phyloP scores from a whole-genome alignment of 2,329 filamentous ascomycete species.

The Helotiales sp. region DNA sequence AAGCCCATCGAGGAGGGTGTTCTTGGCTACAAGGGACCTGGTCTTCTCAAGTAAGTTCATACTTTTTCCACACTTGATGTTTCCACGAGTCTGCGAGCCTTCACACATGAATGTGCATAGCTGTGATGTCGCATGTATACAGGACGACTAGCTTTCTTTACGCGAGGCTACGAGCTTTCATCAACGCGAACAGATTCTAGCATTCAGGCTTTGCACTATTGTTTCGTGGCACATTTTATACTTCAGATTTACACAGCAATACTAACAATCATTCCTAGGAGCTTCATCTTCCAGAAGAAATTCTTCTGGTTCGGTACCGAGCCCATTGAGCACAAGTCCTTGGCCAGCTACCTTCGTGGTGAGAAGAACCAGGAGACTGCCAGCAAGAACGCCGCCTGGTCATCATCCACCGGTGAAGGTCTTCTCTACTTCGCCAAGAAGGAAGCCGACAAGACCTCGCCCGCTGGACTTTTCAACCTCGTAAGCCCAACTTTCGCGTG shows the following conservation, averaged over 20 bases:
- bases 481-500: slow-evolving; percentile 51
- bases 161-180: slow-evolving; percentile 3
- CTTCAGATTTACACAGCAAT: background rate
- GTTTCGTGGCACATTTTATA: background rate
- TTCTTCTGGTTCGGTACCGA: slow-evolving; percentile 86
- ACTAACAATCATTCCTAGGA: slow-evolving; percentile 51
- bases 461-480: slow-evolving; percentile 80
- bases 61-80: background rate
- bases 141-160: background rate
- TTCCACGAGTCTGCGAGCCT: background rate
- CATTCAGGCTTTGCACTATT: background rate
- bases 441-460: slow-evolving; percentile 75
- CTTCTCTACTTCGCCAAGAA: slow-evolving; percentile 84
- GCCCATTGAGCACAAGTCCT: slow-evolving; percentile 70
- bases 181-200: background rate
- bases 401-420: slow-evolving; percentile 90
- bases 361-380: slow-evolving; percentile 77
- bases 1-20: slow-evolving; percentile 66
- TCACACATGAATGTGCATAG: background rate
- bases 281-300: slow-evolving; percentile 85
- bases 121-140: background rate
- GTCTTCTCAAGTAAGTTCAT: slow-evolving; percentile 75
- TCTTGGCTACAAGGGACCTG: slow-evolving; percentile 84
- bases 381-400: slow-evolving; percentile 84
- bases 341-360: slow-evolving; percentile 76